phyloP scores from a whole-genome alignment of 192 early-diverging fungal genomes.

The Spinellus fusiger region DNA sequence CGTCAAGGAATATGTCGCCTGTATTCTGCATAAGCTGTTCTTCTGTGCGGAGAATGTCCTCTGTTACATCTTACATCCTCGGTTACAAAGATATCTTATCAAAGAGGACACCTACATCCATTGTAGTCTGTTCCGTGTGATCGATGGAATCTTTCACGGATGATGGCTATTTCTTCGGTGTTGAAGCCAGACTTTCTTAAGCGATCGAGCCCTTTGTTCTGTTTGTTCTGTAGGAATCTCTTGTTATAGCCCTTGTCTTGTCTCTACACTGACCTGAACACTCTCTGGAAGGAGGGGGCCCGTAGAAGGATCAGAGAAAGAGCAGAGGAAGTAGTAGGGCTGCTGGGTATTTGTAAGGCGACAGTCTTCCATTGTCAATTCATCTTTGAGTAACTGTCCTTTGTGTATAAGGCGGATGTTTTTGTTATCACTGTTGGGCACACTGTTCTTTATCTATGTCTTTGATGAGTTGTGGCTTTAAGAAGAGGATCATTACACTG shows the following conservation, averaged over 20 bases:
- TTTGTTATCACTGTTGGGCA: too few species aligned
- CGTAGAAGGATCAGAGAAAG: slow-evolving; percentile 33
- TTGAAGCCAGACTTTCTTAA: slow-evolving; percentile 50
- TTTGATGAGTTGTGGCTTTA: too few species aligned
- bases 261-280: too few species aligned
- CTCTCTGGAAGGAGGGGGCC: background rate
- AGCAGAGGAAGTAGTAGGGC: slow-evolving; percentile 43
- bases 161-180: slow-evolving; percentile 46
- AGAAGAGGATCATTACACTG: too few species aligned
- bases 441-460: too few species aligned
- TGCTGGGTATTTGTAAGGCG: slow-evolving; percentile 13
- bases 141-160: slow-evolving; percentile 48
- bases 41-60: slow-evolving; percentile 31
- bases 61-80: slow-evolving; percentile 11
- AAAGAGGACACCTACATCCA: slow-evolving; percentile 8
- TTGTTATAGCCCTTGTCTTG: too few species aligned
- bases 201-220: slow-evolving; percentile 42
- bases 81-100: background rate
- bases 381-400: slow-evolving; percentile 39
- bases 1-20: slow-evolving; percentile 45
- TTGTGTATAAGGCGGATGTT: slow-evolving; percentile 46
- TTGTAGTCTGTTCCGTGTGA: slow-evolving; percentile 32
- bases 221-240: background rate
- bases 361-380: slow-evolving; percentile 30
- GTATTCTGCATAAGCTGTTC: slow-evolving; percentile 52